These are phyloP conservation scores for Rhodotorula diobovata DNA, from an alignment of 768 basidiomycete species.

Conservation along the genomic window DNA sequence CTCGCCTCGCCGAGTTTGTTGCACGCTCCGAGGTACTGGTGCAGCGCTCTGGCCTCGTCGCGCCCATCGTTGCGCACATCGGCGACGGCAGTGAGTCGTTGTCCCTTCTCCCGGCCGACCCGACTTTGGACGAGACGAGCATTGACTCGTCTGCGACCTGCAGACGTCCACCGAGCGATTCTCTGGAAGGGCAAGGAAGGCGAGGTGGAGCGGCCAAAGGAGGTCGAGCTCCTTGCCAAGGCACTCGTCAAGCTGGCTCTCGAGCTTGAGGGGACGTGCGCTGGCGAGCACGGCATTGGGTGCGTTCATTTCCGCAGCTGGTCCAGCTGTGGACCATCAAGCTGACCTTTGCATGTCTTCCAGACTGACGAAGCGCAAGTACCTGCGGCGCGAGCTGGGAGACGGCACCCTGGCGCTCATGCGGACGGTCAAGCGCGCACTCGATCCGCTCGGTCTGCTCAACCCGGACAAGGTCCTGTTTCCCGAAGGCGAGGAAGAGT, in stretches of 20 bases:
- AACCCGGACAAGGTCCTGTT: slow-evolving; percentile 70
- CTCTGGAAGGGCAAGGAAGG: slow-evolving; percentile 38
- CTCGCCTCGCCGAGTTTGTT: slow-evolving; percentile 48
- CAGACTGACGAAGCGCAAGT: slow-evolving; percentile 51
- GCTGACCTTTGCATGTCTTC: background rate
- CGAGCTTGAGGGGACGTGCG: slow-evolving; percentile 50
- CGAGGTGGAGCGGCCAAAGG: slow-evolving; percentile 2
- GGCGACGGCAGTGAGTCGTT: slow-evolving; percentile 46
- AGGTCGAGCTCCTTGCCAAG: slow-evolving; percentile 46
- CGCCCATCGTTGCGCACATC: slow-evolving; percentile 68
- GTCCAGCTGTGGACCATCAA: too few species aligned
- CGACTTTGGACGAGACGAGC: too few species aligned
- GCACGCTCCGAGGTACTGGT: slow-evolving; percentile 77
- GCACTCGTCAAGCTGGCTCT: slow-evolving; percentile 49
- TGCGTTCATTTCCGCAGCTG: background rate
- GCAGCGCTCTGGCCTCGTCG: slow-evolving; percentile 56
- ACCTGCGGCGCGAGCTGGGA: slow-evolving; percentile 77
- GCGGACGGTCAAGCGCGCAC: slow-evolving; percentile 71
- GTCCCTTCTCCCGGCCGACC: too few species aligned
- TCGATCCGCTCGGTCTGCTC: slow-evolving; percentile 75
- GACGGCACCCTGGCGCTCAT: slow-evolving; percentile 74
- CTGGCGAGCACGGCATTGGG: slow-evolving; percentile 44
- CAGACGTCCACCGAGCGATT: slow-evolving; percentile 49
- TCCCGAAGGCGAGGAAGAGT: slow-evolving; percentile 14
- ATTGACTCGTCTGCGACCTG: too few species aligned